phyloP scores from a whole-genome alignment of 2,329 filamentous ascomycete species.

The Hypoxylon sp. region DNA sequence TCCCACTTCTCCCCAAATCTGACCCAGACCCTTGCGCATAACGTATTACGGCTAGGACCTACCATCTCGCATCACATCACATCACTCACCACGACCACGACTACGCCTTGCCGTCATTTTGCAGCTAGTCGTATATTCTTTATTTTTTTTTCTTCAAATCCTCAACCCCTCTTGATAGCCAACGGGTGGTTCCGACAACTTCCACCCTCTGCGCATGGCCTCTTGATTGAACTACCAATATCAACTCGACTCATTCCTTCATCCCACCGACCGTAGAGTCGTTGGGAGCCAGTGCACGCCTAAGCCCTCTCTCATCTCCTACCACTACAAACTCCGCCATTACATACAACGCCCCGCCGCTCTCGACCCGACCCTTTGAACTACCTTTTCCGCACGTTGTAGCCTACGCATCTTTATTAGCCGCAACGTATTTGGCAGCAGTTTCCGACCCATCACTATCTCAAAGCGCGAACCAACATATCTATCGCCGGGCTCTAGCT shows the following conservation, averaged over 20 bases:
- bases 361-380: constrained; percentile 19
- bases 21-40: constrained; percentile 41
- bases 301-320: constrained; percentile 34
- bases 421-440: constrained; percentile 27
- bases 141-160: constrained; percentile 15
- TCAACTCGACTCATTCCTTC: constrained; percentile 33
- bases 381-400: constrained; percentile 28
- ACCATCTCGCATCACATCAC: constrained; percentile 38
- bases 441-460: constrained; percentile 32
- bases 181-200: constrained; percentile 37
- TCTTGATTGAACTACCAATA: constrained; percentile 34
- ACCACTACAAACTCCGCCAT: constrained; percentile 25
- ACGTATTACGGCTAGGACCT: constrained; percentile 36
- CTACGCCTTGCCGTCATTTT: constrained; percentile 44
- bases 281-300: constrained; percentile 42
- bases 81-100: constrained; percentile 36
- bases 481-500: constrained; percentile 28
- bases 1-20: constrained; percentile 38
- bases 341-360: constrained; percentile 40
- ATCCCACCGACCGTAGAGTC: constrained; percentile 39
- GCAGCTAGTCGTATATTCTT: constrained; percentile 40
- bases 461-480: constrained; percentile 34
- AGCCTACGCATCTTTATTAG: constrained; percentile 27
- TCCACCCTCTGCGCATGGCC: constrained; percentile 33
- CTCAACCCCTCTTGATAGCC: constrained; percentile 29